Evolutionary conservation across 139 green algal genomes (phyloP).

Genomic region (Coccomyxa sp.): DNA sequence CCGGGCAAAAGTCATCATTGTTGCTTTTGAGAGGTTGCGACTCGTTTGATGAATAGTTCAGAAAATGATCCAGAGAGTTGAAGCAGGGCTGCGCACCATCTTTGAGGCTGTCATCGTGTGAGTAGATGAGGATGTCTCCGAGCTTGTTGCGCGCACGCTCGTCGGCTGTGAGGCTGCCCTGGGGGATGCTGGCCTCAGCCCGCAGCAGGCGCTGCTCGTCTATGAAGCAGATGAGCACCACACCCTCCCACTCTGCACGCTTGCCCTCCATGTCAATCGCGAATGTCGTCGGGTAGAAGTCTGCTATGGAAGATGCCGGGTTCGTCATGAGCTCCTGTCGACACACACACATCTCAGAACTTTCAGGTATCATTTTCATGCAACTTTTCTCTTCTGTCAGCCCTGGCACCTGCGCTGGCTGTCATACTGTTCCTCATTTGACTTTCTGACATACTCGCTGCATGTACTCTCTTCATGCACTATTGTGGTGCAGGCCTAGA

Average conservation of each 20-base stretch:
- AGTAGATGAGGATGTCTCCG: slow-evolving; percentile 72
- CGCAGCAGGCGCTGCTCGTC: slow-evolving; percentile 66
- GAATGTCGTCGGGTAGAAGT: slow-evolving; percentile 86
- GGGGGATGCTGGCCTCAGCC: slow-evolving; percentile 36
- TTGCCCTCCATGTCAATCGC: slow-evolving; percentile 89
- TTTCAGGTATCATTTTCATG: too few relatives aligned
- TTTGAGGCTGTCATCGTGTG: slow-evolving; percentile 6
- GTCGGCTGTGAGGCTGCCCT: slow-evolving; percentile 43
- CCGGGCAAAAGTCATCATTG: too few relatives aligned
- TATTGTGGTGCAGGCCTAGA: too few relatives aligned
- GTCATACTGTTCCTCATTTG: too few relatives aligned
- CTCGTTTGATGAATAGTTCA: too few relatives aligned
- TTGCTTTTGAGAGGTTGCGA: too few relatives aligned
- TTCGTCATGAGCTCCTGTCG: slow-evolving; percentile 67
- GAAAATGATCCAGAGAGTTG: too few relatives aligned
- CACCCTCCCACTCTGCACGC: slow-evolving; percentile 85
- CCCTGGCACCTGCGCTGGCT: too few relatives aligned
- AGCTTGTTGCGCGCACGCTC: slow-evolving; percentile 67
- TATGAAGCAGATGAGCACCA: slow-evolving; percentile 68
- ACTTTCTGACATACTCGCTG: too few relatives aligned
- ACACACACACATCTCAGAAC: neutral
- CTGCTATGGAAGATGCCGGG: slow-evolving; percentile 67
- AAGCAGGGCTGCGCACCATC: neutral
- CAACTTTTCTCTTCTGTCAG: too few relatives aligned
- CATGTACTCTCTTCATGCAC: too few relatives aligned